phyloP scores from a whole-genome alignment of 345 rosid species.

The Aquilaria yunnanensis region DNA sequence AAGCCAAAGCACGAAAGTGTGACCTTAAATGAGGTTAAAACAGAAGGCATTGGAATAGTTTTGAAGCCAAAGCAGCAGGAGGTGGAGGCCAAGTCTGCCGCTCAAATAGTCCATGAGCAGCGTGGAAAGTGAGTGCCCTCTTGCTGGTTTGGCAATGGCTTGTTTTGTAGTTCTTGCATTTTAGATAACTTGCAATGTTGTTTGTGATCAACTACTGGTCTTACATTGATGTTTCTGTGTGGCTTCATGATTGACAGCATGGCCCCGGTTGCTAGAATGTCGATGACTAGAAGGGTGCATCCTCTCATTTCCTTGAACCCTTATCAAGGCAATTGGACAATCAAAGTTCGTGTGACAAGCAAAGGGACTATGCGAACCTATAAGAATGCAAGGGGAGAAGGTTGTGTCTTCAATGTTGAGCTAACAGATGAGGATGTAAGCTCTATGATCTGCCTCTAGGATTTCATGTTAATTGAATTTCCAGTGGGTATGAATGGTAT shows the following conservation, averaged over 20 bases:
- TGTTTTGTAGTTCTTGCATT: background rate
- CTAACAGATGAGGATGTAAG: conserved; percentile 93
- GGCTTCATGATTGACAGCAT: conserved; percentile 33
- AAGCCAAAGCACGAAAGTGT: conserved; percentile 50
- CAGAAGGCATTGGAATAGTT: conserved; percentile 28
- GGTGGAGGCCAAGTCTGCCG: conserved; percentile 62
- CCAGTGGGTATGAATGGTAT: background rate
- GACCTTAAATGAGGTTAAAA: conserved; percentile 19
- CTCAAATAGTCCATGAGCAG: conserved; percentile 74
- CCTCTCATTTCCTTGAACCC: conserved; percentile 93
- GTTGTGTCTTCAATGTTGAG: conserved; percentile 94
- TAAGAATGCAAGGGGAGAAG: conserved; percentile 85
- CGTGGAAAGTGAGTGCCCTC: conserved; percentile 48
- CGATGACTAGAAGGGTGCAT: conserved; percentile 91
- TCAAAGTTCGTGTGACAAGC: conserved; percentile 82
- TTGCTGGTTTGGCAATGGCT: background rate
- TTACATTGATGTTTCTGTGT: background rate
- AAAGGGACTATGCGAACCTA: conserved; percentile 86
- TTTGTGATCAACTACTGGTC: background rate
- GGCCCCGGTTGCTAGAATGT: conserved; percentile 79
- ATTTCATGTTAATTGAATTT: background rate
- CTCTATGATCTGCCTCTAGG: background rate
- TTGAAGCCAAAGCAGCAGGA: conserved; percentile 77
- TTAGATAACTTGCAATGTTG: background rate
- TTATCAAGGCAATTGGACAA: conserved; percentile 94